Base-by-base conservation (phyloP, 352 stramenopile genomes). In the Phytophthora pisi region DNA sequence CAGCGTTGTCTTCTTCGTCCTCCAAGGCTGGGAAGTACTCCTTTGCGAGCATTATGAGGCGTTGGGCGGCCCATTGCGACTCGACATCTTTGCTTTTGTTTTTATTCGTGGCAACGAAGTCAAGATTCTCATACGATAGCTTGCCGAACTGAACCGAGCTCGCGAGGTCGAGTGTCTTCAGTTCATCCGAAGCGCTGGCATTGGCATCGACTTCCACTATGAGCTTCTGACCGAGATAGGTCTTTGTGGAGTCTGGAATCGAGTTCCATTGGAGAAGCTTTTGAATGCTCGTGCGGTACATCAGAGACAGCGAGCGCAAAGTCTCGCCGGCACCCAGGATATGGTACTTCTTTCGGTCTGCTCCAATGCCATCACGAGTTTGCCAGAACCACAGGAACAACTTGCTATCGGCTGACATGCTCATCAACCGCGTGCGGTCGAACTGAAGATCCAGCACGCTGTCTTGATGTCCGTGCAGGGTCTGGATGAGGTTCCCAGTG, bases 211-310 rank as follows among this genome's bases (percentile, higher is more conserved):
- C 74, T 30, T 84, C 78, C 0, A 95, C 86, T 15, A 91, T 64
- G 5, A 93, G 73, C 42, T 95, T 92, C 55, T 95, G 86, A 4
- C 86, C 86, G 13, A 92, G 52, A 52, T 95, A 93, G 31, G 81
- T 70, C 40, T 92, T 88, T 23, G 78, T 89, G 26, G 82, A 89
- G 51, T 95, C 83, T 0, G 79, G 61, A 4, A 95, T 65, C 2
- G 77, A 75, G 57, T 95, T 95, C 86, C 86, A 93, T 24, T 75
- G 54, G 5, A 92, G 74, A 23, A 95, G 36, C 16, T 89, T 78
- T 10, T 90, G 68, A 20, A 88, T 86, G 13, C 83, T 95, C 4
- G 83, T 83, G 36, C 77, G 86, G n/a, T 95, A 95, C 57, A 86
- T 86, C 28, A 95, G 72, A 49, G 84, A 95, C 5, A 95, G 52